Evolutionary conservation across 441 rosid species (phyloP).

Genomic region (Gossypium laxum): DNA sequence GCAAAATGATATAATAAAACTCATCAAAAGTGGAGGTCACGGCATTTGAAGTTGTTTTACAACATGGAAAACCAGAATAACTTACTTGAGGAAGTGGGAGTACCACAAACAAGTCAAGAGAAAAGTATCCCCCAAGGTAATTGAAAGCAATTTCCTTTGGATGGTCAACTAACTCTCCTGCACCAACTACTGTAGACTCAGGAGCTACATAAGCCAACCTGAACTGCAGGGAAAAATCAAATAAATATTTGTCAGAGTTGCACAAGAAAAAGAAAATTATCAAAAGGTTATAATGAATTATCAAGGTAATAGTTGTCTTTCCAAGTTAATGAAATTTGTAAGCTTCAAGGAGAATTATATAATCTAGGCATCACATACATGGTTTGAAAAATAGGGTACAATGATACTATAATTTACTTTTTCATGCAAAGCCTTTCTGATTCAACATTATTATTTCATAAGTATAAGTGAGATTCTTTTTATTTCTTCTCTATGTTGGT

Average conservation of each 20-base stretch:
- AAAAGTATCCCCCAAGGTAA: slow-evolving; percentile 53
- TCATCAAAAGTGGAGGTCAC: neutral
- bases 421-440: neutral
- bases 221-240: slow-evolving; percentile 40
- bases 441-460: neutral
- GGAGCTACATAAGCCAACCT: slow-evolving; percentile 77
- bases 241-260: slow-evolving; percentile 7
- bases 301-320: neutral
- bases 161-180: slow-evolving; percentile 81
- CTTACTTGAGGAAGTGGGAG: slow-evolving; percentile 89
- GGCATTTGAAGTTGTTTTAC: neutral
- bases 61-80: slow-evolving; percentile 10
- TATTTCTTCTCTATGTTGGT: neutral
- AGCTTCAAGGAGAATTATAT: neutral
- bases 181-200: slow-evolving; percentile 69
- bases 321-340: neutral
- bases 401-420: neutral
- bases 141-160: slow-evolving; percentile 57
- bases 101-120: slow-evolving; percentile 46
- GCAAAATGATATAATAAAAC: slow-evolving; percentile 6
- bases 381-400: neutral
- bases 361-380: neutral
- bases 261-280: neutral
- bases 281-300: neutral
- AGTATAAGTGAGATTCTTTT: neutral